Evolutionary conservation across 106 monocot genomes (phyloP), one percentile per base, ranked within the genome.

Genomic region (Dendrobium catenatum): DNA sequence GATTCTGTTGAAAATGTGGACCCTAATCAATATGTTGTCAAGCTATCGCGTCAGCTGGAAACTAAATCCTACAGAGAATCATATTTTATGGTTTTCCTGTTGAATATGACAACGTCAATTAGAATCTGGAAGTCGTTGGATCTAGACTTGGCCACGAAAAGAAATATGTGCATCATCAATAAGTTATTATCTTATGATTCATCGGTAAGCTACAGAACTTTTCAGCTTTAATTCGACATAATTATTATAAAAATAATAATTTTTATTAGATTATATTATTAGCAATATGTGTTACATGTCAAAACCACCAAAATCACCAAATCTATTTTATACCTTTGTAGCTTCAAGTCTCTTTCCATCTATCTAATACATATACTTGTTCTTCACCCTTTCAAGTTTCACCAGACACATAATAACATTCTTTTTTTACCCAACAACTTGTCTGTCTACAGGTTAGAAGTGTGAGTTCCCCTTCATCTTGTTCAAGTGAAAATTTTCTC

Each of bases 121-220:
- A 84, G 90, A 9, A 86, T 90, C 9, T 90, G 88, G 88, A 79
- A 42, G 31, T 80, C 84, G 2, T 44, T 90, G 9, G 54, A 84
- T 6, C n/a, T 64, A 6, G 64, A 64, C 0, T 64, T 64, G 22
- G 24, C 76, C 3, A 11, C 18, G 11, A 9, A 61, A 33, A 77
- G 86, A 70, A 80, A 77, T 44, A 16, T 49, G 4, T 51, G 27
- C 31, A 31, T 87, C n/a, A 37, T 87, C 48, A 77, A 78, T 0
- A 26, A 77, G 41, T 16, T 77, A 5, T 43, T 83, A 64, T 64
- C 64, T 0, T 64, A n/a, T 26, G 6, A 51, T 55, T 19, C 64
- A 2, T 4, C 11, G 82, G 82, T 82, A 76, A 41, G 42, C 26
- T 29, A 37, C 37, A 37, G 0, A 37, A 37, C 37, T 37, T 37